Evolutionary conservation across 495 filamentous ascomycete genomes (phyloP).

Genomic region (Acidiella bohemica): DNA sequence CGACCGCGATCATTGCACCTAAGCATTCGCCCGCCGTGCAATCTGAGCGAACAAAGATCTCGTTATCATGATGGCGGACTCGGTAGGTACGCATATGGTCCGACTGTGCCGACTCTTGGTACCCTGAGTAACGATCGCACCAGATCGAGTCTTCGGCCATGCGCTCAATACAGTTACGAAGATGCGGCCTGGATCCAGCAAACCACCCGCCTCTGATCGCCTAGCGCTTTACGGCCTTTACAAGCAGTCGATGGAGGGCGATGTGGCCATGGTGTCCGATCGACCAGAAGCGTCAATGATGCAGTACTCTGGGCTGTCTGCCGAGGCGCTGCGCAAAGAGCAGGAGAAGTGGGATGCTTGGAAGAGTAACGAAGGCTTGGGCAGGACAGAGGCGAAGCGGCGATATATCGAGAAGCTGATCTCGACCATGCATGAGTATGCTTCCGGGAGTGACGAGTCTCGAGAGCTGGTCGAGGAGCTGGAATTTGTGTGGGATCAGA

Average conservation of each 20-base stretch:
- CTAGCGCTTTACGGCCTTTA: conserved; percentile 92
- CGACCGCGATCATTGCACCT: too few species aligned
- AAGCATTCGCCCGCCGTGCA: too few species aligned
- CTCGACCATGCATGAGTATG: conserved; percentile 91
- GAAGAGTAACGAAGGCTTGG: conserved; percentile 68
- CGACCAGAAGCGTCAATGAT: conserved; percentile 40
- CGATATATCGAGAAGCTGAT: conserved; percentile 86
- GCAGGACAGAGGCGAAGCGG: conserved; percentile 84
- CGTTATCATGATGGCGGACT: conserved; percentile 2
- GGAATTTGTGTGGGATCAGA: conserved; percentile 97
- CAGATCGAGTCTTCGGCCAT: conserved; percentile 96
- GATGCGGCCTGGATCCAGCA: conserved; percentile 79
- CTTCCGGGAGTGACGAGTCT: conserved; percentile 70
- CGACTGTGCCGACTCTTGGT: neutral
- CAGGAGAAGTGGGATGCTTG: conserved; percentile 58
- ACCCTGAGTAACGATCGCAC: neutral
- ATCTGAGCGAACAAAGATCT: too few species aligned
- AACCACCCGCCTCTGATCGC: conserved; percentile 73
- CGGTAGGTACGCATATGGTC: conserved; percentile 4
- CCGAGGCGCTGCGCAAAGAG: conserved; percentile 17
- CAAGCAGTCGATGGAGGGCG: conserved; percentile 97
- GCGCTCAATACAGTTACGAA: conserved; percentile 96
- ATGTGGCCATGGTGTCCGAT: conserved; percentile 85
- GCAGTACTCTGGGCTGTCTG: neutral
- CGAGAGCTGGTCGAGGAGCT: conserved; percentile 82